Percentiles rank a stretch among this genome's conserved stretches.
Conservation (phyloP, 2,329 filamentous ascomycete genomes). For the Huntiella moniliformis region DNA sequence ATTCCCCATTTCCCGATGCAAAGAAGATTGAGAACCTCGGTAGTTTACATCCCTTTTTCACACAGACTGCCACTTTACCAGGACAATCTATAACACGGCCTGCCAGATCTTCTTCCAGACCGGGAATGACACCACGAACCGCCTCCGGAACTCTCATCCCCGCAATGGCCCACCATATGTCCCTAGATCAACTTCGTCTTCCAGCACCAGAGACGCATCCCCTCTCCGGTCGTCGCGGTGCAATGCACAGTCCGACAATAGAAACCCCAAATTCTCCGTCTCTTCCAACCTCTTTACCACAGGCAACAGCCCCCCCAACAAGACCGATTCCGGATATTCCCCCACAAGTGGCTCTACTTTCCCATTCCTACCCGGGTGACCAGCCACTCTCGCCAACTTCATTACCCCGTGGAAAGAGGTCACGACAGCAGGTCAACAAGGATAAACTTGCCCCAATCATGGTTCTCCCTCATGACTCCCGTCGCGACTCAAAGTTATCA, state of each 20-base stretch:
- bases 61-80: neutral
- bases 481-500: conserved; percentile 5
- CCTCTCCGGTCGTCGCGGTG: conserved; percentile 4
- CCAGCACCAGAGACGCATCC: conserved; percentile 4
- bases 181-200: neutral
- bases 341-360: conserved; percentile 7
- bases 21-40: no score
- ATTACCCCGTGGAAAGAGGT: no score
- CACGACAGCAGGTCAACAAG: conserved; percentile 8
- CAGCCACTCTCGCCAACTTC: no score
- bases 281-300: conserved; percentile 8
- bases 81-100: neutral
- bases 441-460: conserved; percentile 9
- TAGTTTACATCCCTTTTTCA: neutral
- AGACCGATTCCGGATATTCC: conserved; percentile 10
- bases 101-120: conserved; percentile 1
- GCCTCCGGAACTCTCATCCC: neutral
- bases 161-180: neutral
- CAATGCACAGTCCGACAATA: conserved; percentile 5
- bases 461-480: neutral
- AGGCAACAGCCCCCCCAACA: conserved; percentile 3
- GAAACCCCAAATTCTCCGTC: conserved; percentile 6
- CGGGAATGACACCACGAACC: conserved; percentile 4
- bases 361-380: neutral
- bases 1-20: no score